Base-by-base conservation (phyloP, 2,329 filamentous ascomycete genomes). In the Talaromyces amestolkiae region DNA sequence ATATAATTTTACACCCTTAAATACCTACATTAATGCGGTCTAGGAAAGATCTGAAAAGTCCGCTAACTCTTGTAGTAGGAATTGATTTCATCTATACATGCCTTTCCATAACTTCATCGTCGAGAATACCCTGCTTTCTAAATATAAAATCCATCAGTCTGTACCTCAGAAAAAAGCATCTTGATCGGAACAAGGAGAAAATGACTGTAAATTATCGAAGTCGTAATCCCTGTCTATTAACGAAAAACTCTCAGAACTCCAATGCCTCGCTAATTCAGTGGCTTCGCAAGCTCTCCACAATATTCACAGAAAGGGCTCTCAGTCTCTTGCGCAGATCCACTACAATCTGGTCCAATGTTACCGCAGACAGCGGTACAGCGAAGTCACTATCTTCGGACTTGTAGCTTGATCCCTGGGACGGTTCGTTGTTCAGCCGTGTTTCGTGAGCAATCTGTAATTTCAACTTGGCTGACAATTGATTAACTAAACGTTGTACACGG, bases 401-500 rank as follows among this genome's bases (percentile, higher is more conserved):
- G 19, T 22, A 47, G 43, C 43, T 47, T 19, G 11, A 47, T 47
- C 19, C 43, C 6, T 47, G 43, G 19, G 43, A 47, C 4, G 19
- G 11, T 24, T 47, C 43, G 43, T 19, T 15, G 19, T 24, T 47
- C 10, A 47, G 7, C 11, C 19, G 43, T 47, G 43, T 13, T 24
- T 24, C 43, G 0, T 47, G 43, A 15, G 43, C 43, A 3, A 24
- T 47, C 43, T 72, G 68, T 22, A 72, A 64, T 53, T 61, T 58
- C n/a, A 37, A 19, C 22, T 47, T 47, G 19, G 43, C 19, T 24
- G 75, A 72, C 24, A 75, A 64, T 51, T 65, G 58, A 56, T 74
- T 74, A 1, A 78, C 68, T 4, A 78, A 65, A 13, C 70, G 65
- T 66, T 75, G 76, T 8, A 75, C 75, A 41, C 73, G 74, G 66